Percentiles rank a stretch among this genome's conserved stretches.
These are phyloP conservation scores for Dicorynia guianensis DNA, from an alignment of 306 rosid species.

Conservation along the genomic window DNA sequence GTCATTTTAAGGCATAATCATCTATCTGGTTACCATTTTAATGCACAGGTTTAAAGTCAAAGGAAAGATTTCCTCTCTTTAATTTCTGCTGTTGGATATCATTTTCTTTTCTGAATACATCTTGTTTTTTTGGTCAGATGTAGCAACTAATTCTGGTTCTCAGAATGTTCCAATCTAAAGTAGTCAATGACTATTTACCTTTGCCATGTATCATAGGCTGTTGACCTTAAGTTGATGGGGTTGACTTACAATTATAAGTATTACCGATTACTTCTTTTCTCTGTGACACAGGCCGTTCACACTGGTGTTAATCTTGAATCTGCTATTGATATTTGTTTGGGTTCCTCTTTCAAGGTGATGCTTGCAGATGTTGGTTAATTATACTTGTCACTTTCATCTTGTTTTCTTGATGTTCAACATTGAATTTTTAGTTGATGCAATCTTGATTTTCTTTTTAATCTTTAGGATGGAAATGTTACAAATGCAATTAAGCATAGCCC, in stretches of 20 bases:
- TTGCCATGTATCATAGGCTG: neutral
- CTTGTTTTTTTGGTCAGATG: neutral
- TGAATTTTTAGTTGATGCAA: neutral
- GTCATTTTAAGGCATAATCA: neutral
- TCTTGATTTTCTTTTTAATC: slow-evolving; percentile 12
- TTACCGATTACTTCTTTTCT: neutral
- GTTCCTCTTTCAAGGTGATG: slow-evolving; percentile 43
- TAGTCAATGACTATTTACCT: neutral
- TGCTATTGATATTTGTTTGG: slow-evolving; percentile 42
- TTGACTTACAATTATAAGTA: neutral
- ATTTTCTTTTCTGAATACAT: neutral
- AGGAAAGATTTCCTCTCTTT: neutral
- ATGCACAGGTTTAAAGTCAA: neutral
- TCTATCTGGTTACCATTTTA: neutral
- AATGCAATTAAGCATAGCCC: slow-evolving; percentile 30
- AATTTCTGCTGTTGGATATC: neutral
- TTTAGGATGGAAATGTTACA: slow-evolving; percentile 35
- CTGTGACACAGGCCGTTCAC: slow-evolving; percentile 45
- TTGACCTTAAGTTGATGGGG: neutral
- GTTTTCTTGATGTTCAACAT: neutral
- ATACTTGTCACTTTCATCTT: neutral
- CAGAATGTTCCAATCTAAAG: neutral
- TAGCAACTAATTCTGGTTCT: neutral
- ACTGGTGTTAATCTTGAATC: slow-evolving; percentile 50
- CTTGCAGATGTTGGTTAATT: neutral